Evolutionary conservation across 1,284 basidiomycete genomes (phyloP).

Genomic region (Cryptococcus jaspeensis): DNA sequence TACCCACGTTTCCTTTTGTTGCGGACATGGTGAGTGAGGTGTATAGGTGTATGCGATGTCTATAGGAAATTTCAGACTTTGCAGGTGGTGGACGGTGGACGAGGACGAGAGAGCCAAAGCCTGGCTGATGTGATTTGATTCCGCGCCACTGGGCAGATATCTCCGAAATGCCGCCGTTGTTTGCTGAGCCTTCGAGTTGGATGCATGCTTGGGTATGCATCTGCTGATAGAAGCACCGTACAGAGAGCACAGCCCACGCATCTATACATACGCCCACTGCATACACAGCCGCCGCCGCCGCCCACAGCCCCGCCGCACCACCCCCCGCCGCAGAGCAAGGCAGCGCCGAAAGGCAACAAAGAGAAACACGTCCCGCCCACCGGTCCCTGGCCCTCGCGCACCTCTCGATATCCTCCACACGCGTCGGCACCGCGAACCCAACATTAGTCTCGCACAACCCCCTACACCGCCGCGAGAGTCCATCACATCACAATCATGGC

Average conservation of each 20-base stretch:
- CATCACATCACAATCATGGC: background rate
- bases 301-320: too few relatives aligned
- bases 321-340: background rate
- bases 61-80: background rate
- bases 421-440: too few relatives aligned
- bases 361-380: too few relatives aligned
- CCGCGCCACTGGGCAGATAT: slow-evolving; percentile 1
- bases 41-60: background rate
- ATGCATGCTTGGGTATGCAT: background rate
- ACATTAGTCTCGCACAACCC: too few relatives aligned
- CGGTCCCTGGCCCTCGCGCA: too few relatives aligned
- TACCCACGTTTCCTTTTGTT: slow-evolving; percentile 29
- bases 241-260: too few relatives aligned
- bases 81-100: background rate
- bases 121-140: slow-evolving; percentile 1
- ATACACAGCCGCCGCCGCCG: too few relatives aligned
- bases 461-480: too few relatives aligned
- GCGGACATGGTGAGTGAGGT: slow-evolving; percentile 26
- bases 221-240: too few relatives aligned
- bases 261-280: too few relatives aligned
- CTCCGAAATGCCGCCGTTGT: slow-evolving; percentile 2
- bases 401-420: too few relatives aligned
- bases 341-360: background rate
- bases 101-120: background rate
- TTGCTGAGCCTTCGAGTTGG: background rate